Conservation (phyloP, 73 alveolate genomes). For the Paramecium primaurelia region DNA sequence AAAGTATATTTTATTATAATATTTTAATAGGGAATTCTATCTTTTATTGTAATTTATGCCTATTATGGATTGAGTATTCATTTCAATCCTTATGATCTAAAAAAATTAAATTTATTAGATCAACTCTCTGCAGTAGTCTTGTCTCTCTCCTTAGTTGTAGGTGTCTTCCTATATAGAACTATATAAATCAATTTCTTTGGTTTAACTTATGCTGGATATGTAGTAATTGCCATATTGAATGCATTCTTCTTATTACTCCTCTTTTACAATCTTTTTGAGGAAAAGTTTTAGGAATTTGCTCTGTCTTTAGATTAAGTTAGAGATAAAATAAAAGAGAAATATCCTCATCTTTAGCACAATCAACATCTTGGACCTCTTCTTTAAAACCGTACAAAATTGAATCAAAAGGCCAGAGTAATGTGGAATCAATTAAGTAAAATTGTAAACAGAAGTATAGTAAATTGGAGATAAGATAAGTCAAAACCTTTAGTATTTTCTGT, state of each 20-base stretch:
- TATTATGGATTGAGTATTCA: conserved; percentile 8
- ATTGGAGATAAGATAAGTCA: neutral
- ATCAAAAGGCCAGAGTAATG: neutral
- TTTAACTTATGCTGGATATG: conserved; percentile 4
- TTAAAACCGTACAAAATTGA: neutral
- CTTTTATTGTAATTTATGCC: neutral
- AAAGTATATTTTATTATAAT: neutral
- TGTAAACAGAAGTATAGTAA: neutral
- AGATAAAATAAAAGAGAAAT: neutral
- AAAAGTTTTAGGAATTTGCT: neutral
- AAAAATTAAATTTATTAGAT: neutral
- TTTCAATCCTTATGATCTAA: conserved; percentile 6
- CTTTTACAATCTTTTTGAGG: neutral
- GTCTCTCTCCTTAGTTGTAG: conserved; percentile 12
- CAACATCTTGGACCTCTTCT: neutral
- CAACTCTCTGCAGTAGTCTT: neutral
- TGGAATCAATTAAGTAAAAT: neutral
- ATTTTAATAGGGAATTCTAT: neutral
- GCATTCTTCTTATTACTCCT: neutral
- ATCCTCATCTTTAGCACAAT: neutral
- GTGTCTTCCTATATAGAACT: conserved; percentile 29
- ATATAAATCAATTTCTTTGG: neutral
- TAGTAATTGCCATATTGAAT: conserved; percentile 9
- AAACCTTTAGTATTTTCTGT: neutral
- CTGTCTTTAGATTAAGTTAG: neutral